Evolutionary conservation across 129 eudicot species (phyloP).

Genomic region (Chrysanthemum seticuspe): DNA sequence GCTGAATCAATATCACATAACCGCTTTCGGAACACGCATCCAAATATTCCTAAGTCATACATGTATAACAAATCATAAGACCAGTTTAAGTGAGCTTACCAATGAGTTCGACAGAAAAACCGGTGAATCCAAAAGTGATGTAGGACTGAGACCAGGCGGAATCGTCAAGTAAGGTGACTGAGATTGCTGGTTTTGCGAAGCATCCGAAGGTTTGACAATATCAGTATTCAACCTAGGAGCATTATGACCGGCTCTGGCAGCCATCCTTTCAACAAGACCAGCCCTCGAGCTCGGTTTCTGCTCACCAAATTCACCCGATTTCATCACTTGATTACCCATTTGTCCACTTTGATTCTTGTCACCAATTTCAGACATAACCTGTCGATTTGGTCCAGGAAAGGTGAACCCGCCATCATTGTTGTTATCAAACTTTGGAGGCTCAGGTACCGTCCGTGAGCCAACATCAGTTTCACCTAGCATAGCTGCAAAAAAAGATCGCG

Average conservation of each 20-base stretch:
- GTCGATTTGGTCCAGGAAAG: constrained; percentile 37
- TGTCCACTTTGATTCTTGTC: constrained; percentile 28
- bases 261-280: constrained; percentile 77
- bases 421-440: constrained; percentile 26
- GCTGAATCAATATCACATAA: neutral
- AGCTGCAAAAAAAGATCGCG: constrained; percentile 46
- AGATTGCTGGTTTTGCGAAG: constrained; percentile 42
- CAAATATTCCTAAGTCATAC: neutral
- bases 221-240: constrained; percentile 84
- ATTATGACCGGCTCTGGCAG: constrained; percentile 79
- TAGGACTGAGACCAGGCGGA: constrained; percentile 74
- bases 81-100: constrained; percentile 41
- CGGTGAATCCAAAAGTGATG: constrained; percentile 71
- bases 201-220: constrained; percentile 45
- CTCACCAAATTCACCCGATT: constrained; percentile 37
- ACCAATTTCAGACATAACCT: constrained; percentile 24
- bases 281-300: constrained; percentile 45
- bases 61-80: neutral
- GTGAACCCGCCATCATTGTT: constrained; percentile 34
- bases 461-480: constrained; percentile 48
- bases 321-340: constrained; percentile 34
- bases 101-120: constrained; percentile 70
- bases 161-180: constrained; percentile 57
- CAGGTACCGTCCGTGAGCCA: constrained; percentile 34
- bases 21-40: neutral